Evolutionary conservation across 805 yeast genomes (phyloP), one percentile per base, ranked within the genome.

Genomic region (Candida coquimbonensis): DNA sequence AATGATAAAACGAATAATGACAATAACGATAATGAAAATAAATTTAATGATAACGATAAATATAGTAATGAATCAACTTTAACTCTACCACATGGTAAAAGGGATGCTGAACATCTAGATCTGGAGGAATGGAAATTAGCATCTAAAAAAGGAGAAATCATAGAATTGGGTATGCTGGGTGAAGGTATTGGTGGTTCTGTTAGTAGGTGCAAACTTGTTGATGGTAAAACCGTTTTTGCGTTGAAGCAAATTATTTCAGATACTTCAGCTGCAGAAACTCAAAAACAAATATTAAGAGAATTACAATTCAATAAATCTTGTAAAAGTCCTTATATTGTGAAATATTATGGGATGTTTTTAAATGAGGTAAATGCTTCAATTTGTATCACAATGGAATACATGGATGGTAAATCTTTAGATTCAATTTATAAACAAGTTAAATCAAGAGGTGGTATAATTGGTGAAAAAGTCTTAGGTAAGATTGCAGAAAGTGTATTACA

Each of bases 101-200:
- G 36, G 5, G 78, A 72, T 46, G 72, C 80, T 21, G 75, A 73
- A 41, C 77, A 78, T 34, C 61, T 87, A 40, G 82, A 81, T 26
- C 88, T 85, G 42, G 78, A 77, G 14, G 88, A 81, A 43, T 90
- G 97, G 96, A 75, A 78, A 52, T 54, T 63, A 4, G 67, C 81
- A 2, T 80, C 84, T 13, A 72, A 77, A 44, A 63, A 69, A 27
- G 77, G 78, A 42, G 75, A 79, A 39, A 86, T 93, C 34, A 68
- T 76, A 8, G 88, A 87, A 45, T 52, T 90, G 35, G 81, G 80
- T 19, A 73, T 78, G 27, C 64, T 91, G 21, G 99, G 99, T 17
- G 98, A 93, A 67, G 99, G 99, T 16, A 83, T 87, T 33, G 96
- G 96, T 14, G 99, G 98, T 0, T 75, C 87, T 11, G 99, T 91